These are phyloP conservation scores for Sordariomycetes sp. DNA, from an alignment of 2,329 filamentous ascomycete genomes.

Conservation along the genomic window DNA sequence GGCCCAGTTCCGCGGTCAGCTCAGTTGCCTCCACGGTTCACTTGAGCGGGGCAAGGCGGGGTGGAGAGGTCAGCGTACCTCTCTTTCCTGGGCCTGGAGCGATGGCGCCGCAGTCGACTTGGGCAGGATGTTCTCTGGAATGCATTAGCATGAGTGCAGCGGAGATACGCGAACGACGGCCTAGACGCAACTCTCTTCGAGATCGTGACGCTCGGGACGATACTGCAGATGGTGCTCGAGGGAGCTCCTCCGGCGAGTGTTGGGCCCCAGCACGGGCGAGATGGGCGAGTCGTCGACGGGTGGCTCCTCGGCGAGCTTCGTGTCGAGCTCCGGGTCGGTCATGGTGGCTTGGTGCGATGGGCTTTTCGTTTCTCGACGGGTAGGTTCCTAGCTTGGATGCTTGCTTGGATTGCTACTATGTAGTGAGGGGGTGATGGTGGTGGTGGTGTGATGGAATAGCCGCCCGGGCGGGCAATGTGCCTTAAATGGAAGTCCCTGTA, in stretches of 20 bases:
- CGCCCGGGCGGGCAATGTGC: background rate
- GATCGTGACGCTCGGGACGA: constrained; percentile 63
- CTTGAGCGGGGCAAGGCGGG: constrained; percentile 1
- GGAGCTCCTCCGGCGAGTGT: constrained; percentile 48
- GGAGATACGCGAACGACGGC: background rate
- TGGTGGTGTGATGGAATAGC: background rate
- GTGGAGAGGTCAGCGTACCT: constrained; percentile 29
- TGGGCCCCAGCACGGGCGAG: constrained; percentile 28
- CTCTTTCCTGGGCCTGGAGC: constrained; percentile 68
- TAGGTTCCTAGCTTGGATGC: background rate
- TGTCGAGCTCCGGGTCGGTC: background rate
- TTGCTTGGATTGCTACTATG: background rate
- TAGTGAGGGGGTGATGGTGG: background rate
- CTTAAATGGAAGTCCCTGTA: background rate
- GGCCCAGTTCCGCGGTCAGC: background rate
- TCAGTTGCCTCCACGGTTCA: background rate
- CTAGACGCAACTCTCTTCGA: constrained; percentile 46
- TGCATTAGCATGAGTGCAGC: constrained; percentile 10
- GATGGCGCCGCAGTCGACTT: constrained; percentile 67
- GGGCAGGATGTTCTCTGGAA: constrained; percentile 74
- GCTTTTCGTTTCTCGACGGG: background rate
- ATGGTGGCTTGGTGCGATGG: background rate
- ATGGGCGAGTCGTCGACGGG: constrained; percentile 40
- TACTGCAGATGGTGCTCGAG: constrained; percentile 63
- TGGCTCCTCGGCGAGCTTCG: background rate